Evolutionary conservation across 441 rosid genomes (phyloP).

Genomic region (Biscutella laevigata): DNA sequence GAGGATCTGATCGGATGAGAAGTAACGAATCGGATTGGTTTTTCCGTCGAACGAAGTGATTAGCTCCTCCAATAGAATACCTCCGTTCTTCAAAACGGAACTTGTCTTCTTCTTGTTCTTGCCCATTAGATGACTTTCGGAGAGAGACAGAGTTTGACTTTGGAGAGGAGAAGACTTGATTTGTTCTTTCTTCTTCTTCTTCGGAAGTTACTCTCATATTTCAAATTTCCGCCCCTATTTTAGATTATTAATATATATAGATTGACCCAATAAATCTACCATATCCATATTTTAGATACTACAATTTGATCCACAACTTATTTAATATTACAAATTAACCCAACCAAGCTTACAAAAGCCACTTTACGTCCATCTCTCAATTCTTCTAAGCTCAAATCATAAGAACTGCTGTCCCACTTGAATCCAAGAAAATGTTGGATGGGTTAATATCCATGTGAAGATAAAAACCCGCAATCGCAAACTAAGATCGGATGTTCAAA

Average conservation of each 20-base stretch:
- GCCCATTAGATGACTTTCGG: background rate
- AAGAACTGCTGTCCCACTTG: constrained; percentile 7
- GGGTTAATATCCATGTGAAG: constrained; percentile 23
- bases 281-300: background rate
- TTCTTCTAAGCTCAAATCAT: constrained; percentile 14
- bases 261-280: background rate
- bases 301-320: background rate
- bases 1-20: constrained; percentile 24
- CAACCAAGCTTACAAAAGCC: background rate
- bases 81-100: constrained; percentile 25
- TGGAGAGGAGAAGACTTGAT: background rate
- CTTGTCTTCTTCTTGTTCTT: constrained; percentile 11
- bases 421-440: constrained; percentile 17
- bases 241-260: too few species aligned
- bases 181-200: too few species aligned
- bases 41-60: constrained; percentile 28
- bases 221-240: too few species aligned
- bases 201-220: too few species aligned
- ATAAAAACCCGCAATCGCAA: constrained; percentile 16
- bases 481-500: constrained; percentile 21
- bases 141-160: background rate
- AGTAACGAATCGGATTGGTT: constrained; percentile 29
- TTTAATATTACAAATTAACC: background rate
- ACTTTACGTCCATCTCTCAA: constrained; percentile 3
- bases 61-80: constrained; percentile 26